phyloP scores from a whole-genome alignment of 2,329 filamentous ascomycete genomes.

The Ascochyta koolunga region DNA sequence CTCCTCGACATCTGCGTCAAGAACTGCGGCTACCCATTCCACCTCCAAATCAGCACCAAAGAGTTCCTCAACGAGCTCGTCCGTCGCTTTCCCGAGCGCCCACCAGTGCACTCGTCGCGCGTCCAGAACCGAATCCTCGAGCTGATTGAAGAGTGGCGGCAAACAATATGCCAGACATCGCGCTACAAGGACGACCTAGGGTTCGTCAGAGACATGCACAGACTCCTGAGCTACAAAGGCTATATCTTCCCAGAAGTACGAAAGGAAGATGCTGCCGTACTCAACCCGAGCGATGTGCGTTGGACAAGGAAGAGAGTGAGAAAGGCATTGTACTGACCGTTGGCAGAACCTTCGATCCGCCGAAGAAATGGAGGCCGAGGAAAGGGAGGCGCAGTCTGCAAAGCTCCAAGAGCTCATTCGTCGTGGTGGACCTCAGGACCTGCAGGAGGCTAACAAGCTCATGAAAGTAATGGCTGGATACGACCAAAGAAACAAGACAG shows the following conservation, averaged over 20 bases:
- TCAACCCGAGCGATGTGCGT: conserved; percentile 95
- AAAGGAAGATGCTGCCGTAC: conserved; percentile 90
- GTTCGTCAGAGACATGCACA: conserved; percentile 97
- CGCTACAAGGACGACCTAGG: conserved; percentile 96
- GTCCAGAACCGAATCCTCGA: conserved; percentile 94
- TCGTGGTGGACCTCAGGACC: conserved; percentile 85
- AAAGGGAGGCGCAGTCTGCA: conserved; percentile 92
- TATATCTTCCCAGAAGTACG: conserved; percentile 94
- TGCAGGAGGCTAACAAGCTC: conserved; percentile 94
- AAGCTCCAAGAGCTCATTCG: conserved; percentile 97
- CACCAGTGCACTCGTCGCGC: conserved; percentile 81
- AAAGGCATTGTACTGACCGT: conserved; percentile 23
- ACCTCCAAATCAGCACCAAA: conserved; percentile 97
- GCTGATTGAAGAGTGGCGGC: conserved; percentile 96
- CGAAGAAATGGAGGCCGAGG: conserved; percentile 98
- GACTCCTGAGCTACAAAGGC: conserved; percentile 92
- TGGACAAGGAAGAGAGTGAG: neutral
- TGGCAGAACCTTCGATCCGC: conserved; percentile 87
- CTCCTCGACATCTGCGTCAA: conserved; percentile 99
- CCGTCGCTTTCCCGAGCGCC: conserved; percentile 90
- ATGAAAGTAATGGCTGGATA: conserved; percentile 99
- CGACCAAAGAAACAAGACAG: conserved; percentile 92
- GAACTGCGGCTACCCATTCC: conserved; percentile 99
- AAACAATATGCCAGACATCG: conserved; percentile 97
- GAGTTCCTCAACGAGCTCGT: conserved; percentile 99